Evolutionary conservation across 805 yeast species (phyloP).

Genomic region (Millerago galiae): DNA sequence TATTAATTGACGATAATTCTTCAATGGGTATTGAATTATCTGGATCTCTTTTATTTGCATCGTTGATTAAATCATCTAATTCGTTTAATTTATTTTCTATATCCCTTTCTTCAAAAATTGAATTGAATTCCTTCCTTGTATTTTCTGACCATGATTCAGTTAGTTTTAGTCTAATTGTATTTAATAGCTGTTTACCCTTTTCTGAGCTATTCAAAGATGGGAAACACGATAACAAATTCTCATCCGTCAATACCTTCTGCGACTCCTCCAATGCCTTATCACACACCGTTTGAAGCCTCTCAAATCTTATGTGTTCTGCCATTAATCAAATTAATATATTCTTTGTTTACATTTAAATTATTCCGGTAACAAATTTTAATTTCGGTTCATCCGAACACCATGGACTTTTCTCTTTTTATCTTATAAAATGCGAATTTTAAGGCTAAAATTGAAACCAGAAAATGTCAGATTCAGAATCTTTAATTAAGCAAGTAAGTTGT

Average conservation of each 20-base stretch:
- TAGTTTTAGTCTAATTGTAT: constrained; percentile 42
- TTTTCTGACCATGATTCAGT: constrained; percentile 39
- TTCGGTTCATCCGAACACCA: background rate
- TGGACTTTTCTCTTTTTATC: background rate
- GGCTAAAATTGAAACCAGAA: background rate
- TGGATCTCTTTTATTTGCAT: constrained; percentile 23
- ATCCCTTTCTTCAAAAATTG: constrained; percentile 41
- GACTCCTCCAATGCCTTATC: constrained; percentile 47
- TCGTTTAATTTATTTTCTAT: constrained; percentile 35
- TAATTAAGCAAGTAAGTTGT: constrained; percentile 32
- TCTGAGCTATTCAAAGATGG: constrained; percentile 39
- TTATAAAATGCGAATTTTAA: no score
- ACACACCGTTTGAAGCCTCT: constrained; percentile 41
- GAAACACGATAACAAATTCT: constrained; percentile 43
- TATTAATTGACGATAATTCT: constrained; percentile 14
- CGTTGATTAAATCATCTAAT: constrained; percentile 37
- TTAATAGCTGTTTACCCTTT: constrained; percentile 36
- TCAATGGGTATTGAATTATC: constrained; percentile 11
- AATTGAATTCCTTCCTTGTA: constrained; percentile 40
- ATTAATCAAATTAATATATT: constrained; percentile 7
- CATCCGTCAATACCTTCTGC: constrained; percentile 40
- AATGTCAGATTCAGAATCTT: constrained; percentile 21
- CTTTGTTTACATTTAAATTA: background rate
- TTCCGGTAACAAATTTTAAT: background rate
- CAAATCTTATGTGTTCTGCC: constrained; percentile 31